Evolutionary conservation across 106 monocot genomes (phyloP).

Genomic region (Acorus gramineus): DNA sequence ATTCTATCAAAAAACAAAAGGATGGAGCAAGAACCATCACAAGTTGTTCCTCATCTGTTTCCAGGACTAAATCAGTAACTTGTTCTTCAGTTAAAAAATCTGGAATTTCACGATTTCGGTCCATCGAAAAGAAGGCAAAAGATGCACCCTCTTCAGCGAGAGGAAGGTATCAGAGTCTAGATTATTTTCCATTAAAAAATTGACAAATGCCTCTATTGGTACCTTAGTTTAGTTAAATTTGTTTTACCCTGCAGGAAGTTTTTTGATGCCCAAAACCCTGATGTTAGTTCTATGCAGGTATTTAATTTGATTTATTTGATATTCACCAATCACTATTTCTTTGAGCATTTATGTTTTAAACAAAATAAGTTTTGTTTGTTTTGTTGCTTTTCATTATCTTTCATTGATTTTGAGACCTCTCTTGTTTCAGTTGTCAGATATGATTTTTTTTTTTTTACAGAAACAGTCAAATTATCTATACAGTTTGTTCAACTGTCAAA

Average conservation of each 20-base stretch:
- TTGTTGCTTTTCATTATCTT: too few species aligned
- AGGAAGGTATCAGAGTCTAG: slow-evolving; percentile 14
- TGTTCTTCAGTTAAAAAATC: slow-evolving; percentile 10
- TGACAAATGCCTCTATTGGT: too few species aligned
- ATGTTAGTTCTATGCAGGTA: slow-evolving; percentile 14
- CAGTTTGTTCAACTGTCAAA: too few species aligned
- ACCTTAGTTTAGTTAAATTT: not conserved
- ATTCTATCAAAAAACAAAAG: slow-evolving; percentile 18
- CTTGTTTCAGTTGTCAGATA: too few species aligned
- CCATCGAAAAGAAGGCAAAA: slow-evolving; percentile 18
- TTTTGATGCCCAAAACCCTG: not conserved
- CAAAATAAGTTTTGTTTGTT: too few species aligned
- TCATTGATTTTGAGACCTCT: too few species aligned
- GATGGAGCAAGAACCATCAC: slow-evolving; percentile 6
- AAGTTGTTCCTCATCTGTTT: slow-evolving; percentile 13
- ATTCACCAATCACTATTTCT: too few species aligned
- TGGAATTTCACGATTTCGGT: not conserved
- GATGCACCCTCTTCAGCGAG: slow-evolving; percentile 3
- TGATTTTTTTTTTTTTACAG: too few species aligned
- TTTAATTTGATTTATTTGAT: not conserved
- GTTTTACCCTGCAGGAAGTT: slow-evolving; percentile 15
- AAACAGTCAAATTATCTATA: too few species aligned
- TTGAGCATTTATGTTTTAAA: too few species aligned
- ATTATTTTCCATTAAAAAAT: too few species aligned
- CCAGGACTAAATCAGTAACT: slow-evolving; percentile 1